These are phyloP conservation scores for Scortechinia acanthostroma DNA, from an alignment of 2,329 filamentous ascomycete species.

Conservation along the genomic window DNA sequence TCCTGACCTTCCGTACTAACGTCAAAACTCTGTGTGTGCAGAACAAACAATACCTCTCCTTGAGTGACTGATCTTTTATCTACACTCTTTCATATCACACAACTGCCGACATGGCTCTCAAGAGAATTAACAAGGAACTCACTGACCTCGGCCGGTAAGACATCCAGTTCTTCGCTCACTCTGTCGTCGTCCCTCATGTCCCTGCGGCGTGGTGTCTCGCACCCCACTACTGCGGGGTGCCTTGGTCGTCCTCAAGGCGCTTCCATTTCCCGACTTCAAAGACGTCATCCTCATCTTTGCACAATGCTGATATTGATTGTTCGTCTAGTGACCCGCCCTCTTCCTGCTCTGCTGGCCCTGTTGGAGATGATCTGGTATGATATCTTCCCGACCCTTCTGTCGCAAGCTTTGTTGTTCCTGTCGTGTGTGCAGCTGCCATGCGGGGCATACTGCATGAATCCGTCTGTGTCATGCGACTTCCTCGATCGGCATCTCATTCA, in stretches of 20 bases:
- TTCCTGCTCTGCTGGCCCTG: conserved; percentile 93
- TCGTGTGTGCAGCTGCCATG: background rate
- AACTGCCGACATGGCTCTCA: conserved; percentile 63
- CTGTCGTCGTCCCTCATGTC: conserved; percentile 7
- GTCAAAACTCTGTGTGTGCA: too few relatives aligned
- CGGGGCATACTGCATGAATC: background rate
- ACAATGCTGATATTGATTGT: conserved; percentile 10
- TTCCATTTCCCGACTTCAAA: too few relatives aligned
- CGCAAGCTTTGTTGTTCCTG: too few relatives aligned
- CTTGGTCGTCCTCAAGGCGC: too few relatives aligned
- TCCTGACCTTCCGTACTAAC: too few relatives aligned
- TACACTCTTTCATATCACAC: too few relatives aligned
- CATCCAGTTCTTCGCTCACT: too few relatives aligned
- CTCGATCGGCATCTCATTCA: too few relatives aligned
- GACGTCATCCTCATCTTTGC: too few relatives aligned
- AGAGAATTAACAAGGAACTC: conserved; percentile 92
- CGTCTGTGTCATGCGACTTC: background rate
- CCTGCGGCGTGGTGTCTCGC: background rate
- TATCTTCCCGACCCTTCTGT: conserved; percentile 8
- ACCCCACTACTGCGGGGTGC: background rate
- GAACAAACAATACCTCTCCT: too few relatives aligned
- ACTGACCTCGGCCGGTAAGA: conserved; percentile 81
- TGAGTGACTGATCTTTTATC: too few relatives aligned
- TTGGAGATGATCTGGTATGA: conserved; percentile 95
- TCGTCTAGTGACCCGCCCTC: conserved; percentile 81